Base-by-base conservation (phyloP, 306 rosid species). In the Phaseolus lunatus region DNA sequence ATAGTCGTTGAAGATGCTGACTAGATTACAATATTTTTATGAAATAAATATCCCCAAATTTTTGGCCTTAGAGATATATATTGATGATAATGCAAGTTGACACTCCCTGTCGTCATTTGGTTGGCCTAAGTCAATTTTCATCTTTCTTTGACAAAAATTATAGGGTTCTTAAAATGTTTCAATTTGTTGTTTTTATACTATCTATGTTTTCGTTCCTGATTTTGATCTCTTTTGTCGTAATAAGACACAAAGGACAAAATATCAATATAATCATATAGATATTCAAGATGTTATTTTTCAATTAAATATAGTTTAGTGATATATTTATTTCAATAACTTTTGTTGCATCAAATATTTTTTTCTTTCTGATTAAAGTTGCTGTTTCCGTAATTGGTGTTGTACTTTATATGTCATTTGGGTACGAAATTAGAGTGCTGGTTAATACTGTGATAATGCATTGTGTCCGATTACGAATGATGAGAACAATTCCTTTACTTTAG, bases 91-190 rank as follows among this genome's bases (percentile, higher is more conserved):
- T 44, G 29, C 5, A 37, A 61, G 59, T 81, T 76, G 78, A 70
- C 85, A 39, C 73, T 69, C 26, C 13, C 67, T 48, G 39, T 63
- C 67, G 44, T 18, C 41, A 67, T 82, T 57, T 78, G 58, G 43
- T 56, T 65, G 72, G 78, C 72, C 73, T 1, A 26, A 75, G 78
- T 68, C 85, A 75, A 81, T 31, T 66, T 67, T 27, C 9, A 56
- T 16, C 23, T n/a, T 54, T 54, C 39, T 65, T 44, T 53, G 63
- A 65, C 43, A 73, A 73, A 14, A 52, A 68, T 18, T 18, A 18
- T 62, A 31, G 35, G n/a, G 18, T 72, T 52, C 26, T 62, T 64
- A 19, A 66, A 62, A 66, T 66, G 56, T 3, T 52, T 49, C 19
- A 23, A 64, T 76, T 62, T 5, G 5, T 29, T 29, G 33, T 29